These are phyloP conservation scores for Fusarium sterilihyphosum DNA, from an alignment of 2,329 filamentous ascomycete species.

Conservation along the genomic window DNA sequence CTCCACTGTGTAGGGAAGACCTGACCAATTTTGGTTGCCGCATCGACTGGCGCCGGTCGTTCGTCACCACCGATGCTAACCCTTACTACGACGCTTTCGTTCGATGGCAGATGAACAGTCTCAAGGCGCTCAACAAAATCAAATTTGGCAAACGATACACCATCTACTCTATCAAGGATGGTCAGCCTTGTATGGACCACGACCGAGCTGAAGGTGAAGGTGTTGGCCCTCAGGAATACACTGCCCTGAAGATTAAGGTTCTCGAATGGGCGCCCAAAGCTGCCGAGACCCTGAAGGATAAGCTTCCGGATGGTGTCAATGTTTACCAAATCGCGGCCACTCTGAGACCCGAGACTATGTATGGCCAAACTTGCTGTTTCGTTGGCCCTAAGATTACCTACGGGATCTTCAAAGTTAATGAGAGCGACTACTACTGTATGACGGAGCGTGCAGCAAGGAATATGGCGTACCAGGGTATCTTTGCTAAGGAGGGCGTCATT, in stretches of 20 bases:
- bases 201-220: slow-evolving; percentile 59
- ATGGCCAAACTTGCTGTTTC: slow-evolving; percentile 96
- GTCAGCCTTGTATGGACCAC: slow-evolving; percentile 60
- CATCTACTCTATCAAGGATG: slow-evolving; percentile 72
- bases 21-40: slow-evolving; percentile 84
- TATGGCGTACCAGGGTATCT: slow-evolving; percentile 94
- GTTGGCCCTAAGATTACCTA: slow-evolving; percentile 83
- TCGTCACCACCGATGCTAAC: slow-evolving; percentile 96
- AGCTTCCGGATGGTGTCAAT: slow-evolving; percentile 80
- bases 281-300: slow-evolving; percentile 75
- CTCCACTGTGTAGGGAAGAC: slow-evolving; percentile 68
- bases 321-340: slow-evolving; percentile 94
- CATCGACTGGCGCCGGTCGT: slow-evolving; percentile 91
- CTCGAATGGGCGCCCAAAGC: slow-evolving; percentile 87
- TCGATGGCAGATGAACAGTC: slow-evolving; percentile 94
- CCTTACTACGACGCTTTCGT: slow-evolving; percentile 97
- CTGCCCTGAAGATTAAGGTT: slow-evolving; percentile 88
- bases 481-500: slow-evolving; percentile 78
- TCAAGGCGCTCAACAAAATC: slow-evolving; percentile 91
- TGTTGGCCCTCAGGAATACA: slow-evolving; percentile 88
- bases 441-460: slow-evolving; percentile 90
- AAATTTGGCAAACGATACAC: slow-evolving; percentile 94
- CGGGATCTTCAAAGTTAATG: background rate
- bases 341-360: slow-evolving; percentile 97
- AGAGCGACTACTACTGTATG: slow-evolving; percentile 46